phyloP scores from a whole-genome alignment of 2,329 filamentous ascomycete species.

The Aaosphaeria arxii region DNA sequence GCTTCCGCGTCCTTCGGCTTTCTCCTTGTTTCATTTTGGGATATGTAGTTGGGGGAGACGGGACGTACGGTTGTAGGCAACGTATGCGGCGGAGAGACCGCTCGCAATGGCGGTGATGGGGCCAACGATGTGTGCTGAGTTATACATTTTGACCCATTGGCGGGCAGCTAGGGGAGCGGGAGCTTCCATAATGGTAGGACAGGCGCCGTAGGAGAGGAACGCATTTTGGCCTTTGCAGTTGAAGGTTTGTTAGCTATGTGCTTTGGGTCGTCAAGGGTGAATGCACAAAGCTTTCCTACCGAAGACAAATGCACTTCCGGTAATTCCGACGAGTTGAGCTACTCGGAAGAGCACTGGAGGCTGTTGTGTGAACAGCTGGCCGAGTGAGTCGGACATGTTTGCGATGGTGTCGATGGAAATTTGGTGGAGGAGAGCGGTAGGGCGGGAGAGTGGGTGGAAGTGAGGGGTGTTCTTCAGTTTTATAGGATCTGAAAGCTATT shows the following conservation, averaged over 20 bases:
- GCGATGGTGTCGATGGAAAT: no score
- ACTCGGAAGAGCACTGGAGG: conserved; percentile 39
- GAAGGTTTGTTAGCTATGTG: neutral
- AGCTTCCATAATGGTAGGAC: conserved; percentile 55
- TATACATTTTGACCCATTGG: conserved; percentile 52
- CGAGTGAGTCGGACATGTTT: neutral
- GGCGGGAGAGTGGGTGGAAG: no score
- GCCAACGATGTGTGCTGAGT: conserved; percentile 39
- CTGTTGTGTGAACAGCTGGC: conserved; percentile 16
- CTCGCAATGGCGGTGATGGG: conserved; percentile 41
- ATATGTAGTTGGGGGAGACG: neutral
- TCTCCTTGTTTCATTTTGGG: neutral
- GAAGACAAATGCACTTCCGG: conserved; percentile 47
- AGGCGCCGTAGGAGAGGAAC: conserved; percentile 40
- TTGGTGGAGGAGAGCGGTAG: no score
- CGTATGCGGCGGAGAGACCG: conserved; percentile 43
- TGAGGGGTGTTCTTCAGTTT: no score
- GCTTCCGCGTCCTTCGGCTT: neutral
- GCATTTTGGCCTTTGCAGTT: conserved; percentile 28
- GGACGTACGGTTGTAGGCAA: conserved; percentile 43
- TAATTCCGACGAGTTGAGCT: conserved; percentile 52
- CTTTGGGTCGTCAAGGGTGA: neutral
- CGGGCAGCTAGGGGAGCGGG: conserved; percentile 54
- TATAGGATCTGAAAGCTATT: no score
- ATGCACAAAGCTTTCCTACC: conserved; percentile 22